Conservation (phyloP, 2,329 filamentous ascomycete species). For the Sporothrix protearum region DNA sequence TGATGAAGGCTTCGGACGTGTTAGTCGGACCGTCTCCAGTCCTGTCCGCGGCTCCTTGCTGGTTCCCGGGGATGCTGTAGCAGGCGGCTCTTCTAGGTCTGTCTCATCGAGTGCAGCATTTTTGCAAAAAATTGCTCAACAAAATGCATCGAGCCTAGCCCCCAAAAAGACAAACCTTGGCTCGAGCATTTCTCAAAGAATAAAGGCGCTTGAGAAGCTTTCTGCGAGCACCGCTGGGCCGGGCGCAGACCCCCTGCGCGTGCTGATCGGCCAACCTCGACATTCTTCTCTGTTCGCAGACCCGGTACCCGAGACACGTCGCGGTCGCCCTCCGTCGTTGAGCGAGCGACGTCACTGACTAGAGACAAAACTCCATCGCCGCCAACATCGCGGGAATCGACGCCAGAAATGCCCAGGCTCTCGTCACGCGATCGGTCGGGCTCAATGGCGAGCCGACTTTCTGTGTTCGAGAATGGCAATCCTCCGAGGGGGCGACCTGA, state of each 20-base stretch:
- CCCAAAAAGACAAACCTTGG: constrained; percentile 78
- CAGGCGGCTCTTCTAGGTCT: constrained; percentile 48
- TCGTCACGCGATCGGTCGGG: constrained; percentile 47
- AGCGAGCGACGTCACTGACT: constrained; percentile 42
- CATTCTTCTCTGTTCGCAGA: constrained; percentile 59
- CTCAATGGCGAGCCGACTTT: constrained; percentile 54
- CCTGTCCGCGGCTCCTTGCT: constrained; percentile 46
- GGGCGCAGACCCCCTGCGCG: constrained; percentile 24
- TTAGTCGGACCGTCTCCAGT: constrained; percentile 50
- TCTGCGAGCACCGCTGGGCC: constrained; percentile 43
- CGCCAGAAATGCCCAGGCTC: constrained; percentile 42
- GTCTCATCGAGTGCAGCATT: constrained; percentile 57
- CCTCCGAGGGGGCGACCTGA: constrained; percentile 55
- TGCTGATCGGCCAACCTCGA: constrained; percentile 47
- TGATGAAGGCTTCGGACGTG: constrained; percentile 28
- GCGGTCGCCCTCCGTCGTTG: constrained; percentile 45
- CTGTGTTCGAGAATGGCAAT: constrained; percentile 51
- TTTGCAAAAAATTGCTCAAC: constrained; percentile 53
- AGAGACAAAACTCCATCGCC: constrained; percentile 38
- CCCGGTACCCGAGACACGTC: constrained; percentile 40
- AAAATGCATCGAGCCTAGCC: constrained; percentile 48
- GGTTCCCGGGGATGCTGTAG: constrained; percentile 45
- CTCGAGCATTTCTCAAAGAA: constrained; percentile 87
- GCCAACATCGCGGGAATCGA: constrained; percentile 44
- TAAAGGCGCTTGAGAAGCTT: constrained; percentile 86